Evolutionary conservation across 495 filamentous ascomycete species (phyloP).

Genomic region (Aspergillus sparsus): DNA sequence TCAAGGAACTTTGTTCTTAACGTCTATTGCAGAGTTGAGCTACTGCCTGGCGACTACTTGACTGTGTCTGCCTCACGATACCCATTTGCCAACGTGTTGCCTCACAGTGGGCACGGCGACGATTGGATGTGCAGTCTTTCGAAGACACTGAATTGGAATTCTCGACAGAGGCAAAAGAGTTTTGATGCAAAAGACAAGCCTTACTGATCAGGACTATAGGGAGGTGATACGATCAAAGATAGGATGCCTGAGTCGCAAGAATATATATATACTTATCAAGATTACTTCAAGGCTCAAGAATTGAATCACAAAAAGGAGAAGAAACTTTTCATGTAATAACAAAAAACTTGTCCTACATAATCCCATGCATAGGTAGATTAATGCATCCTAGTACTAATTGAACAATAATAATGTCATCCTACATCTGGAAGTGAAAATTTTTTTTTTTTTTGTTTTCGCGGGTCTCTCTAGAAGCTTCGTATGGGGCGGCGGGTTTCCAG

Average conservation of each 20-base stretch:
- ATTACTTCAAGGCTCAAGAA: background rate
- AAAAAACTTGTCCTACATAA: no score
- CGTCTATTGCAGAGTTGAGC: conserved; percentile 59
- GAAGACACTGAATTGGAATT: conserved; percentile 93
- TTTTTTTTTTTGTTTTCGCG: conserved; percentile 3
- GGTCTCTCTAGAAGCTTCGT: conserved; percentile 35
- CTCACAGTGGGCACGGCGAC: conserved; percentile 70
- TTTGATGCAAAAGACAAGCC: no score
- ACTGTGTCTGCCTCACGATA: conserved; percentile 91
- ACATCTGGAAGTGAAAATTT: no score
- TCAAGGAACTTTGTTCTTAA: conserved; percentile 11
- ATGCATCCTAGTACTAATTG: background rate
- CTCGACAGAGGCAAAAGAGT: conserved; percentile 70
- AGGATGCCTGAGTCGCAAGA: no score
- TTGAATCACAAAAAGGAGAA: background rate
- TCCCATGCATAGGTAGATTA: no score
- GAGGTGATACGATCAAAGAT: no score
- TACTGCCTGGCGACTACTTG: conserved; percentile 89
- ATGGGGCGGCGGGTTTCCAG: conserved; percentile 32
- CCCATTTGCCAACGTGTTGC: conserved; percentile 88
- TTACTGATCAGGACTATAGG: no score
- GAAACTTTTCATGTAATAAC: background rate
- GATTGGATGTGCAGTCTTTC: conserved; percentile 94
- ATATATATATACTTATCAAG: no score
- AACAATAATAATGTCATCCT: background rate